phyloP scores from a whole-genome alignment of 257 asterid genomes.

The Salvia rosmarinus region DNA sequence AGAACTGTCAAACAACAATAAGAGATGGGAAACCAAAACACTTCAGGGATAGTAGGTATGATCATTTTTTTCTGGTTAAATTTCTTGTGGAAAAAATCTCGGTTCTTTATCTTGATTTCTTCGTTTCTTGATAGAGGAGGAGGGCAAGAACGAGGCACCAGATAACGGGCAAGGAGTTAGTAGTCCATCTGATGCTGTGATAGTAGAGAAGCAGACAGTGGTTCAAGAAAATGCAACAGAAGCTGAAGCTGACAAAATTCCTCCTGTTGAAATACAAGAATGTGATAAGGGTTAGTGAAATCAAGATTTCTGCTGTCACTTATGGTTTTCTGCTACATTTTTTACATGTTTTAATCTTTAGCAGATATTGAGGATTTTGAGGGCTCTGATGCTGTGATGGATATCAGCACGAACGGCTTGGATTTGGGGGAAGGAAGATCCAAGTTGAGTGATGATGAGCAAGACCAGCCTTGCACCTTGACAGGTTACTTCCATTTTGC shows the following conservation, averaged over 20 bases:
- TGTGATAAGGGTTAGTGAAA: conserved; percentile 48
- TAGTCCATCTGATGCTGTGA: conserved; percentile 21
- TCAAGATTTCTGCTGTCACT: not conserved
- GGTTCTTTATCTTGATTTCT: conserved; percentile 14
- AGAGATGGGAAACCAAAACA: conserved; percentile 80
- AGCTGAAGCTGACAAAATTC: conserved; percentile 24
- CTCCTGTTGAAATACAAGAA: conserved; percentile 13
- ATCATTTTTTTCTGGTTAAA: not conserved
- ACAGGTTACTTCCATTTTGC: conserved; percentile 45
- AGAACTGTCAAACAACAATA: conserved; percentile 35
- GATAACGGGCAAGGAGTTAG: conserved; percentile 32
- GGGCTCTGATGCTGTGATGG: conserved; percentile 28
- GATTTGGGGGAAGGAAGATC: conserved; percentile 29
- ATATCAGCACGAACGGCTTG: conserved; percentile 24
- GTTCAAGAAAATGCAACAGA: conserved; percentile 37
- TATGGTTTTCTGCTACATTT: not conserved
- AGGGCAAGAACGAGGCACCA: conserved; percentile 21
- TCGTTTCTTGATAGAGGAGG: conserved; percentile 42
- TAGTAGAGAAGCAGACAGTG: conserved; percentile 38
- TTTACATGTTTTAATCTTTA: conserved; percentile 14
- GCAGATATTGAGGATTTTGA: conserved; percentile 37
- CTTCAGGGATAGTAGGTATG: conserved; percentile 67
- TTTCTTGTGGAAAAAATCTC: not conserved
- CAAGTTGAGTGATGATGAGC: conserved; percentile 18
- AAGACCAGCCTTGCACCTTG: conserved; percentile 36